Conservation (phyloP, 1,139 yeast species). For the Trichomonascaceae sp. region DNA sequence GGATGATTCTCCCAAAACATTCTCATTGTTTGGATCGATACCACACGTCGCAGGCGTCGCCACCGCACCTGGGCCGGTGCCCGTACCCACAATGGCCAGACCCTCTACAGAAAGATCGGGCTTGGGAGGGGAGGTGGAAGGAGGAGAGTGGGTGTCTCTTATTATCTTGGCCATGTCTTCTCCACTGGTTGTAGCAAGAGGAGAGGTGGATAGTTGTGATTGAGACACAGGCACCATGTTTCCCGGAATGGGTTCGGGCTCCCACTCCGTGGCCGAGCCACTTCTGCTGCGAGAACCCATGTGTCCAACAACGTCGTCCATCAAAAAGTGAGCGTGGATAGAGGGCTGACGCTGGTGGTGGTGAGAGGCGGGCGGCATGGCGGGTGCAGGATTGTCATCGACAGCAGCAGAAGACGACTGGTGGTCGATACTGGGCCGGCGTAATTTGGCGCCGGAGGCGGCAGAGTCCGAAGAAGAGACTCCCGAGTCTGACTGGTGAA, state of each 20-base stretch:
- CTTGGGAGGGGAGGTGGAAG: no score
- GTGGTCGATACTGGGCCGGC: no score
- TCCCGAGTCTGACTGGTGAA: no score
- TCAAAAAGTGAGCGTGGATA: slow-evolving; percentile 72
- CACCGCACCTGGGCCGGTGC: neutral
- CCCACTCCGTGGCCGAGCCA: slow-evolving; percentile 25
- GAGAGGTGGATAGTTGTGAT: no score
- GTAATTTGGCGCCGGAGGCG: no score
- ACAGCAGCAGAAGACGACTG: no score
- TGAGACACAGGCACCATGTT: neutral
- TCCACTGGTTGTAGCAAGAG: neutral
- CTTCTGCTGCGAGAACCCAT: slow-evolving; percentile 29
- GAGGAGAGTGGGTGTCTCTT: no score
- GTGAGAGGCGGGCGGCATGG: slow-evolving; percentile 1
- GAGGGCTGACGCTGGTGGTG: slow-evolving; percentile 43
- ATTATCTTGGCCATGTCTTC: neutral
- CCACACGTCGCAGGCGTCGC: neutral
- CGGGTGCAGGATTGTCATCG: neutral
- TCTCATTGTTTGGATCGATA: no score
- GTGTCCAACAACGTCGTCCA: slow-evolving; percentile 57
- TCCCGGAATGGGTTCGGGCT: neutral
- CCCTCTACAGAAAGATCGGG: neutral
- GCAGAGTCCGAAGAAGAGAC: no score
- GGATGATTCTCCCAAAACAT: no score
- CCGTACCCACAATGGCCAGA: slow-evolving; percentile 1